Conservation (phyloP, 495 filamentous ascomycete genomes). For the Neurospora tetraspora region DNA sequence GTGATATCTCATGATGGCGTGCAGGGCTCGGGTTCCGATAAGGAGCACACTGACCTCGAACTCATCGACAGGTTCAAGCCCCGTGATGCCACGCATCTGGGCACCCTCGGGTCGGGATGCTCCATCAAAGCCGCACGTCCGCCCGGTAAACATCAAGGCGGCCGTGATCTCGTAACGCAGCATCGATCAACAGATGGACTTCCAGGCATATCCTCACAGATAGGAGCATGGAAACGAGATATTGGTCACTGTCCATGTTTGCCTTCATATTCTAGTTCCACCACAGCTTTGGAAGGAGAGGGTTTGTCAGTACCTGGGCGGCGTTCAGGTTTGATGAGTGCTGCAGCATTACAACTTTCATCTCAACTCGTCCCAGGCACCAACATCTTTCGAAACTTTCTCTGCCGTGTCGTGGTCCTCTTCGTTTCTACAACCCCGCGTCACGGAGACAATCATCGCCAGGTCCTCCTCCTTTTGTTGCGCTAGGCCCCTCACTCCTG, state of each 20-base stretch:
- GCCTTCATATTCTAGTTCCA: not conserved
- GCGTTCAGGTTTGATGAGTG: not conserved
- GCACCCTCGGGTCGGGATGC: not conserved
- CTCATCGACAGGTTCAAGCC: not conserved
- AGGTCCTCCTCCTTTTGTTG: not conserved
- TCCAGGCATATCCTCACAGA: not conserved
- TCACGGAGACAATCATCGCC: not conserved
- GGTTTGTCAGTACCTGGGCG: not conserved
- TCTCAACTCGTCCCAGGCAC: not conserved
- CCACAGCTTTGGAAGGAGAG: not conserved
- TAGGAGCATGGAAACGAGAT: not conserved
- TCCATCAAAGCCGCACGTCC: not conserved
- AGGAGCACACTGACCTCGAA: not conserved
- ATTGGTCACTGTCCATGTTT: not conserved
- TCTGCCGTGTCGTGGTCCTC: not conserved
- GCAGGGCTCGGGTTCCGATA: not conserved
- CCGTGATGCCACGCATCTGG: not conserved
- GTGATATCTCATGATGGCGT: not conserved
- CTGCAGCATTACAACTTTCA: not conserved
- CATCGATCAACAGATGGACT: not conserved
- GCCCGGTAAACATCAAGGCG: not conserved
- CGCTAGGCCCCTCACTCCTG: not conserved
- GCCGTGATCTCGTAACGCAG: not conserved
- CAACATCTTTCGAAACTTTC: not conserved
- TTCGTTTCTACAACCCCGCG: not conserved